Percentiles rank a stretch among this genome's conserved stretches.
These are phyloP conservation scores for Globisporangium alternatum DNA, from an alignment of 352 stramenopile species.

Conservation along the genomic window DNA sequence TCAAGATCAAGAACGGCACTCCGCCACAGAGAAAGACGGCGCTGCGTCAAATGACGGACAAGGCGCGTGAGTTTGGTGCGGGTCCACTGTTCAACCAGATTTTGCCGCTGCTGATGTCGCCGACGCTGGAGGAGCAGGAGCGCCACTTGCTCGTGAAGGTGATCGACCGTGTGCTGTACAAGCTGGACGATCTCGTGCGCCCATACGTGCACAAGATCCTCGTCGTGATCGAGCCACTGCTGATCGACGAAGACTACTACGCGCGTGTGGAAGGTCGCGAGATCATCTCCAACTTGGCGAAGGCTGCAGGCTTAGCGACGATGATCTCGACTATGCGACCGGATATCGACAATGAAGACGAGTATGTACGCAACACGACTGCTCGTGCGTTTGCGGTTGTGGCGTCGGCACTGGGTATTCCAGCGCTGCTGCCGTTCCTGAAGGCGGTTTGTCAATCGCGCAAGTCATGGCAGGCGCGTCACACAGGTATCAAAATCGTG, in stretches of 20 bases:
- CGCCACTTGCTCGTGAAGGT: slow-evolving; percentile 99
- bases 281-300: slow-evolving; percentile 99
- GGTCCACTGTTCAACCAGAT: slow-evolving; percentile 99
- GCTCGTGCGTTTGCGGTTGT: slow-evolving; percentile 98
- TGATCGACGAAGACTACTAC: slow-evolving; percentile 99
- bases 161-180: slow-evolving; percentile 99
- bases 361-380: slow-evolving; percentile 99
- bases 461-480: slow-evolving; percentile 98
- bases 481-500: slow-evolving; percentile 99
- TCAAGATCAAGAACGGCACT: slow-evolving; percentile 99
- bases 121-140: slow-evolving; percentile 98
- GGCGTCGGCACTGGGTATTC: slow-evolving; percentile 97
- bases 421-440: slow-evolving; percentile 96
- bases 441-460: slow-evolving; percentile 98
- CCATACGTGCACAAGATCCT: slow-evolving; percentile 99
- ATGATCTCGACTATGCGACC: slow-evolving; percentile 99
- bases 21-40: slow-evolving; percentile 96
- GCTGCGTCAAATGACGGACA: slow-evolving; percentile 97
- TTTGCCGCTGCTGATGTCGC: slow-evolving; percentile 98
- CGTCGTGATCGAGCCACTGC: slow-evolving; percentile 98
- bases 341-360: slow-evolving; percentile 98
- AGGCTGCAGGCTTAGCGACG: slow-evolving; percentile 97
- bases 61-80: slow-evolving; percentile 95
- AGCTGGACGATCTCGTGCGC: slow-evolving; percentile 98
- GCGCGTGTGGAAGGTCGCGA: slow-evolving; percentile 97